Percentiles rank a stretch among this genome's conserved stretches.
Evolutionary conservation across 2,329 filamentous ascomycete genomes (phyloP).

Genomic region (Apiospora kogelbergensis): DNA sequence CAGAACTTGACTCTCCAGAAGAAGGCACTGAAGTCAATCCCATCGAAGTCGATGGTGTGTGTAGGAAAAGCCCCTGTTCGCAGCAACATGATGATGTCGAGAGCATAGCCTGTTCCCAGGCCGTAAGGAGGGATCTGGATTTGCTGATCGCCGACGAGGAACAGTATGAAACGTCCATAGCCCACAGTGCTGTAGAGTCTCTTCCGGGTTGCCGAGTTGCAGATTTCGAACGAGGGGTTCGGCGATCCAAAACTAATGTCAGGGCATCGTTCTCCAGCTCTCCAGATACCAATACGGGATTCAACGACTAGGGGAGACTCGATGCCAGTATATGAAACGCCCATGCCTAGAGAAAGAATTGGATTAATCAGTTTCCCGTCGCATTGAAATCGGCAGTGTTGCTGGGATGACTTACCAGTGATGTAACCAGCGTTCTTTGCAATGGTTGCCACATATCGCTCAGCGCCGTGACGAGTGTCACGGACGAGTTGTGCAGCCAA

Average conservation of each 20-base stretch:
- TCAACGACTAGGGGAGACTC: conserved; percentile 34
- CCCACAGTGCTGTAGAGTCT: conserved; percentile 32
- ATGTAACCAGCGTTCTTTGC: conserved; percentile 49
- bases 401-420: conserved; percentile 34
- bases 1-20: too few relatives aligned
- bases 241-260: conserved; percentile 28
- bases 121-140: too few relatives aligned
- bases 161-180: conserved; percentile 33
- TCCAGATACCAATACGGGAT: conserved; percentile 36
- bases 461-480: conserved; percentile 43
- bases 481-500: conserved; percentile 46
- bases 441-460: conserved; percentile 46
- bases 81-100: too few relatives aligned
- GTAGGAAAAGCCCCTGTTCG: too few relatives aligned
- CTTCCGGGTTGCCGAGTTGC: too few relatives aligned
- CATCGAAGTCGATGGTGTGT: too few relatives aligned
- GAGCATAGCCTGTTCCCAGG: too few relatives aligned
- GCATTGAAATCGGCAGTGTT: background rate
- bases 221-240: background rate
- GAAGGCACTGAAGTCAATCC: too few relatives aligned
- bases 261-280: conserved; percentile 38
- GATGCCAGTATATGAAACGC: conserved; percentile 38
- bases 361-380: background rate
- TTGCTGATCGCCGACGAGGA: conserved; percentile 20
- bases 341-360: conserved; percentile 33